These are phyloP conservation scores for Olyra latifolia DNA, from an alignment of 176 grass and related monocot genomes.

Conservation along the genomic window DNA sequence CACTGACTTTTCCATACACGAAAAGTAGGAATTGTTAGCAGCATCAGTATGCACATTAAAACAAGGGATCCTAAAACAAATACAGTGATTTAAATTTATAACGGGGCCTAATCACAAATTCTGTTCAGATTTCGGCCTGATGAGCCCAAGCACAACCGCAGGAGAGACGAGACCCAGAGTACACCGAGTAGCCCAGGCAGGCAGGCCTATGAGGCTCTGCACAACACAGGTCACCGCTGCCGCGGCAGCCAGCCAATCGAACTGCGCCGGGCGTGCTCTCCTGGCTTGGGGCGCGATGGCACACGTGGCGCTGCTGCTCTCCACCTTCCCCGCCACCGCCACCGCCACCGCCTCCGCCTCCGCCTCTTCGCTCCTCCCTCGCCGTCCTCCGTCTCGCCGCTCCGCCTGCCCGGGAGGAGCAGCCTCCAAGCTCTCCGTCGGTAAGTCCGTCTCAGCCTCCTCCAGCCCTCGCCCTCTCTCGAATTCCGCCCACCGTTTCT, in stretches of 20 bases:
- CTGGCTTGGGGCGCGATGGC: slow-evolving; percentile 32
- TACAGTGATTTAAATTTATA: neutral
- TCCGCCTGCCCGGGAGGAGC: neutral
- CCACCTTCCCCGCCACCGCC: slow-evolving; percentile 22
- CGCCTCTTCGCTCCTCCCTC: slow-evolving; percentile 13
- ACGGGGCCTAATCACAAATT: neutral
- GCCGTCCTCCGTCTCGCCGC: slow-evolving; percentile 3
- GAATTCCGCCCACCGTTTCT: neutral
- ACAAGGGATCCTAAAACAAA: too few relatives aligned
- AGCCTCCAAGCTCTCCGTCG: slow-evolving; percentile 9
- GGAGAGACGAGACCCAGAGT: neutral
- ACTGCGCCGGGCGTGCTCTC: neutral
- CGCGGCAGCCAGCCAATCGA: slow-evolving; percentile 21
- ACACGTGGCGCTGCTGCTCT: slow-evolving; percentile 42
- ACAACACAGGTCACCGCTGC: neutral
- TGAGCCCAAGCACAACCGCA: neutral
- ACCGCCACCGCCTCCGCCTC: neutral
- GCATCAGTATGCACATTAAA: neutral
- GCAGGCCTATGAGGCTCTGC: neutral
- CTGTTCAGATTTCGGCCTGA: too few relatives aligned
- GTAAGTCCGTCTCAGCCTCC: slow-evolving; percentile 24
- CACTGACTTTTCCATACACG: neutral
- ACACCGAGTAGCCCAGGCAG: neutral
- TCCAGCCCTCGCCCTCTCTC: neutral
- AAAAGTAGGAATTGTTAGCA: neutral